phyloP scores from a whole-genome alignment of 768 basidiomycete species.

The Leccinum longicurvipes region DNA sequence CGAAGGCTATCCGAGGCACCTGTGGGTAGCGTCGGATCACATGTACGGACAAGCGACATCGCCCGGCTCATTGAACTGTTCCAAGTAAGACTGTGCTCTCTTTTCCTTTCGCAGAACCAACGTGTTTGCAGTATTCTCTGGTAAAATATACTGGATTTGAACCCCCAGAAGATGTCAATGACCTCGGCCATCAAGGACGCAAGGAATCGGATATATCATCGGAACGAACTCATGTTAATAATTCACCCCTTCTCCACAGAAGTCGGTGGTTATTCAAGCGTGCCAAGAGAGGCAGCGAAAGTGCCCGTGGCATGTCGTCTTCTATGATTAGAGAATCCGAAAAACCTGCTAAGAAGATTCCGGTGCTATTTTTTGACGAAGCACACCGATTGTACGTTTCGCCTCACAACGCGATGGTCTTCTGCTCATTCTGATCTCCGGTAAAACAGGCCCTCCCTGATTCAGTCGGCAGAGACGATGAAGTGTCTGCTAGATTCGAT shows the following conservation, averaged over 20 bases:
- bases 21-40: conserved; percentile 40
- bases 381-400: conserved; percentile 71
- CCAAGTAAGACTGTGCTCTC: conserved; percentile 44
- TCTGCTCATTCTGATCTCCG: not conserved
- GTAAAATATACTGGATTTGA: conserved; percentile 72
- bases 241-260: conserved; percentile 27
- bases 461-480: conserved; percentile 77
- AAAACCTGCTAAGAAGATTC: conserved; percentile 60
- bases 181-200: conserved; percentile 21
- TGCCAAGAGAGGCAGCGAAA: conserved; percentile 22
- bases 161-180: conserved; percentile 33
- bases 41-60: conserved; percentile 73
- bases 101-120: not conserved
- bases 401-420: not conserved
- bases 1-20: conserved; percentile 50
- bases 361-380: conserved; percentile 82
- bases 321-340: conserved; percentile 30
- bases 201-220: conserved; percentile 36
- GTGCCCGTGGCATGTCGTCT: conserved; percentile 33
- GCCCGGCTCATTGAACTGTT: conserved; percentile 84
- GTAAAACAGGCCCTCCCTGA: conserved; percentile 59
- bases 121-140: conserved; percentile 51
- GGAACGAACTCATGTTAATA: conserved; percentile 42
- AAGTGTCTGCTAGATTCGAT: conserved; percentile 82
- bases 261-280: conserved; percentile 30